Conservation (phyloP, 352 stramenopile genomes). For the Globisporangium cederbergense region DNA sequence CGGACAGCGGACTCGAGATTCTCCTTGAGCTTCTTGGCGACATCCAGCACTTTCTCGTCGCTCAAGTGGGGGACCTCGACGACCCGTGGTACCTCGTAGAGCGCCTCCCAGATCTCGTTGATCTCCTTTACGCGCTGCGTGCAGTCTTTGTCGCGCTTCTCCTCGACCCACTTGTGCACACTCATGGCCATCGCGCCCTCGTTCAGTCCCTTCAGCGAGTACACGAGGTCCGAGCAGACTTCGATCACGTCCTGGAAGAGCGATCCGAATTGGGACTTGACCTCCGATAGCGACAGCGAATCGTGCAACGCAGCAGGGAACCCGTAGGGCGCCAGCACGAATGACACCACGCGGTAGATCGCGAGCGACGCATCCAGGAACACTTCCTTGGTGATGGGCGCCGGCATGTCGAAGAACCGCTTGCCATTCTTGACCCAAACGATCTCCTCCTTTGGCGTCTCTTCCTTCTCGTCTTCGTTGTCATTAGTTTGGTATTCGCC, state of each 20-base stretch:
- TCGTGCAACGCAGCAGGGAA: slow-evolving; percentile 59
- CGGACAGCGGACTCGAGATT: slow-evolving; percentile 37
- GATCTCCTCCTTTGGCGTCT: slow-evolving; percentile 29
- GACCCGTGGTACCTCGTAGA: slow-evolving; percentile 63
- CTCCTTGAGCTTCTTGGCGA: slow-evolving; percentile 40
- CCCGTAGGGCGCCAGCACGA: slow-evolving; percentile 77
- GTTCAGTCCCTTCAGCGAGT: slow-evolving; percentile 59
- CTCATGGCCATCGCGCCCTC: slow-evolving; percentile 87
- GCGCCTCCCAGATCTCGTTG: slow-evolving; percentile 63
- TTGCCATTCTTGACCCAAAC: slow-evolving; percentile 52
- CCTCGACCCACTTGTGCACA: slow-evolving; percentile 84
- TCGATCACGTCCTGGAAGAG: slow-evolving; percentile 86
- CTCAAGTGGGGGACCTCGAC: slow-evolving; percentile 64
- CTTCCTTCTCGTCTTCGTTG: slow-evolving; percentile 18
- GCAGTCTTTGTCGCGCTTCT: slow-evolving; percentile 65
- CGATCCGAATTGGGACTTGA: slow-evolving; percentile 68
- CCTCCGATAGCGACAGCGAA: slow-evolving; percentile 57
- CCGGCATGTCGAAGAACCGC: slow-evolving; percentile 82
- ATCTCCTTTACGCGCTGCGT: slow-evolving; percentile 67
- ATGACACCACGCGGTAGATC: slow-evolving; percentile 78
- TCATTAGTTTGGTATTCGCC: slow-evolving; percentile 18
- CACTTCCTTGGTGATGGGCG: slow-evolving; percentile 52
- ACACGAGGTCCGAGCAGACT: slow-evolving; percentile 84
- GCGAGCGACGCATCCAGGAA: slow-evolving; percentile 65
- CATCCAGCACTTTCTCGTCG: slow-evolving; percentile 40